Evolutionary conservation across 2,329 filamentous ascomycete species (phyloP), one percentile per base, ranked within the genome.

Genomic region (Trichophyton mentagrophytes): DNA sequence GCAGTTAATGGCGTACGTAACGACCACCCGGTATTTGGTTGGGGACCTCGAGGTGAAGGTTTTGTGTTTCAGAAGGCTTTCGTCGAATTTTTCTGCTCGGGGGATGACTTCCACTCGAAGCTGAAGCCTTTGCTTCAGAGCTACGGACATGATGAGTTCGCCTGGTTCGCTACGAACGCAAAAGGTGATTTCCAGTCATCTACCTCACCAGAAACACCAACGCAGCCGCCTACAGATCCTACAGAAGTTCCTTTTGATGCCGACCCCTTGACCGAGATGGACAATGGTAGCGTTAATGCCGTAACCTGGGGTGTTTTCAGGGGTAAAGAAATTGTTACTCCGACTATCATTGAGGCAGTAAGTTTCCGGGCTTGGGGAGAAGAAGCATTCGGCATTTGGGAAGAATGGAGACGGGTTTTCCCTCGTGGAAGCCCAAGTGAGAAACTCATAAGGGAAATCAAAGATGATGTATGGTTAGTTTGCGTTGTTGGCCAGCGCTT

Each of bases 51-150:
- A 57, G 86, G 91, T 36, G 75, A 77, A 68, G 93, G 93, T 17
- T 97, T 95, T 72, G 90, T 97, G 56, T 99, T 96, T 78, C 93
- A 99, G 70, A 99, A 97, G 75, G 88, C 92, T 0, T 99, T 99
- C 73, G 90, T 99, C 58, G 93, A 99, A 73, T 90, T 97, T 76
- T 99, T 99, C 79, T 77, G 95, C 61, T 85, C 91, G 0, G 76
- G 79, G 0, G 73, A 80, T 0, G 88, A 92, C 71, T 97, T 90
- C 85, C 73, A 76, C 15, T 71, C 66, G 3, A 69, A 72, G 1
- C 79, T 99, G 36, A 81, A 82, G 64, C 78, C 80, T 3, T 82
- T 83, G 62, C 82, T 97, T 51, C 70, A 74, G 59, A 76, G 75
- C 9, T 74, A 82, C 40, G 83, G 83, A 60, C 79, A 84, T 57